Evolutionary conservation across 495 filamentous ascomycete genomes (phyloP).

Genomic region (Glutinoglossum americanum): DNA sequence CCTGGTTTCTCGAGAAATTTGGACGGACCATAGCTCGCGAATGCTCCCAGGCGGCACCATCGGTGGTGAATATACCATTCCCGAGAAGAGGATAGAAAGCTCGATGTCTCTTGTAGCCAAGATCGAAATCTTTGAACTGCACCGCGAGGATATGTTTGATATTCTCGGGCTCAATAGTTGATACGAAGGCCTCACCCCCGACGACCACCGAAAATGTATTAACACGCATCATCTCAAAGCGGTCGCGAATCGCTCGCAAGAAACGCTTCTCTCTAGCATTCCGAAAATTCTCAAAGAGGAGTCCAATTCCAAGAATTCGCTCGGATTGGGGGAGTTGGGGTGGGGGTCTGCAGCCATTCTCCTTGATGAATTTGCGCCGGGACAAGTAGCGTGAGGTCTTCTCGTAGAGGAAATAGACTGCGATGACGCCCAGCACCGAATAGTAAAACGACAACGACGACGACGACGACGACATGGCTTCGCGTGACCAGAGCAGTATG

Average conservation of each 20-base stretch:
- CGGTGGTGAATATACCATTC: slow-evolving; percentile 46
- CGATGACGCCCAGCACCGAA: neutral
- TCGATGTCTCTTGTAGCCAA: slow-evolving; percentile 26
- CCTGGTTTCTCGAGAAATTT: slow-evolving; percentile 36
- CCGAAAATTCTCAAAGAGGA: neutral
- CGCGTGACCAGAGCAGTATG: neutral
- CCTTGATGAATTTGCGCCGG: neutral
- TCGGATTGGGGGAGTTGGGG: neutral
- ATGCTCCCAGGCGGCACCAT: slow-evolving; percentile 43
- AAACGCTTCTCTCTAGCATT: neutral
- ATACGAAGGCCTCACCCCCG: slow-evolving; percentile 11
- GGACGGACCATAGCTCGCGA: slow-evolving; percentile 41
- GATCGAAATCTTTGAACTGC: slow-evolving; percentile 36
- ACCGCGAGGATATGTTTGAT: slow-evolving; percentile 38
- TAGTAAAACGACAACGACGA: neutral
- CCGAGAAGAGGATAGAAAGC: slow-evolving; percentile 37
- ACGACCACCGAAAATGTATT: neutral
- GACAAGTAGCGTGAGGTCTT: neutral
- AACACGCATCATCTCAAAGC: neutral
- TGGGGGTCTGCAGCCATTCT: neutral
- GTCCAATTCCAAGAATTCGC: neutral
- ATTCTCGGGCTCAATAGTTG: slow-evolving; percentile 40
- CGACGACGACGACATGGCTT: neutral
- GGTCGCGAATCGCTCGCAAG: neutral
- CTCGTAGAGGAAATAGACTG: neutral